These are phyloP conservation scores for Coemansia sp. DNA, from an alignment of 192 early-diverging fungal species.

Conservation along the genomic window DNA sequence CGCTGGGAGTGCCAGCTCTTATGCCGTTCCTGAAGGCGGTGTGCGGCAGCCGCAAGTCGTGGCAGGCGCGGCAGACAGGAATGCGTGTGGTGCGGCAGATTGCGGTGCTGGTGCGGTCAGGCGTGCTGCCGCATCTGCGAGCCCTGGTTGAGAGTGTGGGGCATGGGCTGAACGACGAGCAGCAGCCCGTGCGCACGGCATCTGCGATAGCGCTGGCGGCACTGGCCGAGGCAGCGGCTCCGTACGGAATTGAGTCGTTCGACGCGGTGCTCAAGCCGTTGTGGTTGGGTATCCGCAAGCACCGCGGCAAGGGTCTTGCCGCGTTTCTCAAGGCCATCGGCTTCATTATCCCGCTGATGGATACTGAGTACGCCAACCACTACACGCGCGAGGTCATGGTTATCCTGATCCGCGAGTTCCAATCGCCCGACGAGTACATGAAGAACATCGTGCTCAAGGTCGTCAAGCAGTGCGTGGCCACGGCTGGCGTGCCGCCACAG, in stretches of 20 bases:
- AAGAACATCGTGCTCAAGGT: slow-evolving; percentile 98
- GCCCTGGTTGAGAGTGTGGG: slow-evolving; percentile 89
- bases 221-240: slow-evolving; percentile 94
- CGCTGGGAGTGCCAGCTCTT: slow-evolving; percentile 90
- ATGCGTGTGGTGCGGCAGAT: slow-evolving; percentile 98
- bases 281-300: slow-evolving; percentile 90
- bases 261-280: slow-evolving; percentile 86
- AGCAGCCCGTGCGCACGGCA: slow-evolving; percentile 94
- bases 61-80: slow-evolving; percentile 98
- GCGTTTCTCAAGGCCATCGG: slow-evolving; percentile 99
- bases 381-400: slow-evolving; percentile 94
- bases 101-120: slow-evolving; percentile 91
- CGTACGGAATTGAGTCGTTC: slow-evolving; percentile 99
- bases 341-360: slow-evolving; percentile 98
- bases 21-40: slow-evolving; percentile 96
- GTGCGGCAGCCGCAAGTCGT: slow-evolving; percentile 91
- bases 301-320: slow-evolving; percentile 93
- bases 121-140: slow-evolving; percentile 91
- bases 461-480: slow-evolving; percentile 92
- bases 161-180: slow-evolving; percentile 92
- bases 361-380: slow-evolving; percentile 88
- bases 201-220: slow-evolving; percentile 93
- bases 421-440: slow-evolving; percentile 98
- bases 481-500: slow-evolving; percentile 82
- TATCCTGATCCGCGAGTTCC: slow-evolving; percentile 92